Percentiles rank a stretch among this genome's conserved stretches.
These are phyloP conservation scores for Gymnopilus junonius DNA, from an alignment of 768 basidiomycete species.

Conservation along the genomic window DNA sequence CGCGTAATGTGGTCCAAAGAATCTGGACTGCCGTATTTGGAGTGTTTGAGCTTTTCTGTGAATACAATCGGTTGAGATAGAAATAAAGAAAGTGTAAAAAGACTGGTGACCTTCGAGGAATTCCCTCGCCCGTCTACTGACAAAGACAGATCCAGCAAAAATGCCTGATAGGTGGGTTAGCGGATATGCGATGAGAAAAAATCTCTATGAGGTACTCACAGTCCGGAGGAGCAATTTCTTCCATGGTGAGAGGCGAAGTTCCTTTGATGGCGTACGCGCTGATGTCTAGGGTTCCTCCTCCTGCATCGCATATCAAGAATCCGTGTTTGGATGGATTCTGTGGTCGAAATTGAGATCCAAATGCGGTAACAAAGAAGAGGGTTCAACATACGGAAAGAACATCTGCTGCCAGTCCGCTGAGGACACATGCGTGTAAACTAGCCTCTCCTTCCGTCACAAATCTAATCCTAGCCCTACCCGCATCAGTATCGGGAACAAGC, in stretches of 20 bases:
- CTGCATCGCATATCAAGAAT: conserved; percentile 81
- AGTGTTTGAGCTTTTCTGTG: conserved; percentile 71
- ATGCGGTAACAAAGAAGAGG: not conserved
- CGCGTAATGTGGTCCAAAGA: conserved; percentile 80
- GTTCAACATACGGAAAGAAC: conserved; percentile 63
- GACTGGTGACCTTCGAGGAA: conserved; percentile 64
- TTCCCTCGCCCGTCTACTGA: conserved; percentile 72
- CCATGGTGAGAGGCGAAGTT: conserved; percentile 73
- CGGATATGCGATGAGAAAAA: conserved; percentile 1
- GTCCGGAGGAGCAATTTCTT: conserved; percentile 84
- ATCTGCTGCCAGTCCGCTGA: conserved; percentile 78
- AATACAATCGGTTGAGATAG: conserved; percentile 5
- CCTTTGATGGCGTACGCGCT: conserved; percentile 79
- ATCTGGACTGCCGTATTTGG: conserved; percentile 73
- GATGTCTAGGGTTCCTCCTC: conserved; percentile 82
- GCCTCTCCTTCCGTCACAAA: conserved; percentile 88
- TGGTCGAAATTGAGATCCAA: conserved; percentile 3
- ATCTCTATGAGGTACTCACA: conserved; percentile 47
- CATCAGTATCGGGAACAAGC: conserved; percentile 76
- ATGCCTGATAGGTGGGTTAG: conserved; percentile 49
- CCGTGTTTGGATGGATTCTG: conserved; percentile 78
- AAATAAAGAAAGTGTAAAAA: not conserved
- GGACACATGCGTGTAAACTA: conserved; percentile 79
- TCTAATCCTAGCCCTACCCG: conserved; percentile 71
- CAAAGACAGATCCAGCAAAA: conserved; percentile 84